These are phyloP conservation scores for Platismatia glauca DNA, from an alignment of 495 filamentous ascomycete species.

Conservation along the genomic window DNA sequence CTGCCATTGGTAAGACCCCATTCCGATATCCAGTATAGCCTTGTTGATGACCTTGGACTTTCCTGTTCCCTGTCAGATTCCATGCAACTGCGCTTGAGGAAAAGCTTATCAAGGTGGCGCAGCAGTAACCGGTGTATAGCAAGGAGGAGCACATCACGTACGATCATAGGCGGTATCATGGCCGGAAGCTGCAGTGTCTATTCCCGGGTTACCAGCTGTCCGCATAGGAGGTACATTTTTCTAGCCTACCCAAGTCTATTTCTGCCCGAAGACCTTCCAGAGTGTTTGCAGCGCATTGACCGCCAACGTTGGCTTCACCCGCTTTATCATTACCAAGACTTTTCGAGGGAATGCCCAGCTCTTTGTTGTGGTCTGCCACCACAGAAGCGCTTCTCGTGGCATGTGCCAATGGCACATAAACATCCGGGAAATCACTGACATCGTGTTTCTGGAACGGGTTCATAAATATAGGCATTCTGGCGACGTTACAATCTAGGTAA, in stretches of 20 bases:
- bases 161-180: constrained; percentile 46
- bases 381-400: constrained; percentile 30
- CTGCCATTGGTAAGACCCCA: constrained; percentile 78
- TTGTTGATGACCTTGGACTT: constrained; percentile 53
- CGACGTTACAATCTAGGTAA: neutral
- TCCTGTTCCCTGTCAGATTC: constrained; percentile 24
- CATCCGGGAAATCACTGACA: constrained; percentile 39
- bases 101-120: neutral
- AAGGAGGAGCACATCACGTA: constrained; percentile 31
- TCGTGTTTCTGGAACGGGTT: constrained; percentile 47
- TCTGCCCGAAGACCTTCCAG: constrained; percentile 42
- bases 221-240: neutral
- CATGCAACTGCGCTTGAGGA: neutral
- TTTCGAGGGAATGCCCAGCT: constrained; percentile 16
- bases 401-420: constrained; percentile 44
- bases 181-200: constrained; percentile 37
- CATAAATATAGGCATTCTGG: constrained; percentile 29
- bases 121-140: neutral
- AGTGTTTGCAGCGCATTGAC: constrained; percentile 32
- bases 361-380: constrained; percentile 25
- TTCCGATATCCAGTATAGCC: constrained; percentile 66
- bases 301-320: constrained; percentile 9
- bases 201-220: neutral
- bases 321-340: constrained; percentile 24
- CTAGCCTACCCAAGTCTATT: constrained; percentile 28